Evolutionary conservation across 371 early-diverging fungal species (phyloP).

Genomic region (Mortierella sp.): DNA sequence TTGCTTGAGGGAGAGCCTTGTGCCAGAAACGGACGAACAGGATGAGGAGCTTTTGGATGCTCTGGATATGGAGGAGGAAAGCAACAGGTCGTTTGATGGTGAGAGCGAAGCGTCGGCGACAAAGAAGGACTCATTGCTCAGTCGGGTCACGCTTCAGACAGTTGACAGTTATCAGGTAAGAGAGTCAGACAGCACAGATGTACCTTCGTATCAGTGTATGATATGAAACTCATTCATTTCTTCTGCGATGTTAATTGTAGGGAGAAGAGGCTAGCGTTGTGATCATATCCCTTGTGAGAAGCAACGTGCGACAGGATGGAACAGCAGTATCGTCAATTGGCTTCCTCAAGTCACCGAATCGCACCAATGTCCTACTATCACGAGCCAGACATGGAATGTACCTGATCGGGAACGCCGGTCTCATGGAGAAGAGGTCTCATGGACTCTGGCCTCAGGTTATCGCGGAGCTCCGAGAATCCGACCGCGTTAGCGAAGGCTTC

Average conservation of each 20-base stretch:
- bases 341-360: conserved; percentile 79
- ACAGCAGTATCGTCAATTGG: conserved; percentile 63
- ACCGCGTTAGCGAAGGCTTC: conserved; percentile 52
- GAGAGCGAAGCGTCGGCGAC: background rate
- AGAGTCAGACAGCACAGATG: too few relatives aligned
- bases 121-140: conserved; percentile 13
- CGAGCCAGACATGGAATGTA: conserved; percentile 70
- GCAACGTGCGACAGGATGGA: conserved; percentile 46
- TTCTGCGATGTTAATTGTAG: conserved; percentile 12
- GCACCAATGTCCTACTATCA: conserved; percentile 84
- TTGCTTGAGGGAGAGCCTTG: conserved; percentile 19
- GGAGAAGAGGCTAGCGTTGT: conserved; percentile 57
- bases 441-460: conserved; percentile 55
- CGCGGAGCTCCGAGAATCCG: conserved; percentile 25
- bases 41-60: conserved; percentile 48
- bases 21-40: conserved; percentile 51
- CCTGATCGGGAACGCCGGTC: conserved; percentile 62
- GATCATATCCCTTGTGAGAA: conserved; percentile 70
- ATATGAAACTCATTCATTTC: too few relatives aligned
- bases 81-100: background rate
- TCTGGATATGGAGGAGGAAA: conserved; percentile 19
- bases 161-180: conserved; percentile 56
- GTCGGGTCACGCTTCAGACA: conserved; percentile 38
- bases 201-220: too few relatives aligned
- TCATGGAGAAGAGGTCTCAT: conserved; percentile 37